Evolutionary conservation across 305 asterid genomes (phyloP).

Genomic region (Nicotiana rustica): DNA sequence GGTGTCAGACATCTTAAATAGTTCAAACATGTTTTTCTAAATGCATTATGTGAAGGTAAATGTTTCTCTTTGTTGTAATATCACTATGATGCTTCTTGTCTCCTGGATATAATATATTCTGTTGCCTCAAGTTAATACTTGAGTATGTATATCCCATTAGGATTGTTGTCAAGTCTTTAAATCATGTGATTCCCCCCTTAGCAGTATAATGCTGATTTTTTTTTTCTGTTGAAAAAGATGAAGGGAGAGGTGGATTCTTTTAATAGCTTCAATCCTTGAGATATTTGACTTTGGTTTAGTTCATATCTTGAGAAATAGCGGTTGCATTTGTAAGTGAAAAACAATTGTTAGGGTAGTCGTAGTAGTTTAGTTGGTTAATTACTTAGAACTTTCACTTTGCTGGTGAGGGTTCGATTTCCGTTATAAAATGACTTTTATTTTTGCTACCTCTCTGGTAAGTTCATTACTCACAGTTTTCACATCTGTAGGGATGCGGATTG

Average conservation of each 20-base stretch:
- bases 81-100: neutral
- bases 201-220: neutral
- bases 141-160: neutral
- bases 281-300: neutral
- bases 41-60: neutral
- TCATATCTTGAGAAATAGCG: neutral
- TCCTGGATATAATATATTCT: neutral
- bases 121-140: neutral
- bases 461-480: no score
- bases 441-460: no score
- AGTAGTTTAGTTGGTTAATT: no score
- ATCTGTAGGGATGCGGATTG: no score
- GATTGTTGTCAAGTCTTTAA: neutral
- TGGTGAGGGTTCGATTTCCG: no score
- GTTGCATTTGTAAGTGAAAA: no score
- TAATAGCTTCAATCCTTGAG: neutral
- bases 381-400: no score
- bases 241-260: neutral
- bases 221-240: neutral
- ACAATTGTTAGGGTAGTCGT: no score
- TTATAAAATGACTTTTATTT: no score
- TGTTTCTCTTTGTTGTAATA: neutral
- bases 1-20: neutral
- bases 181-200: neutral
- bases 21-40: neutral